A percentile compares a stretch with the other conserved stretches of the same genome.
Evolutionary conservation across 495 filamentous ascomycete genomes (phyloP).

Genomic region (Aspergillus olivimuriae): DNA sequence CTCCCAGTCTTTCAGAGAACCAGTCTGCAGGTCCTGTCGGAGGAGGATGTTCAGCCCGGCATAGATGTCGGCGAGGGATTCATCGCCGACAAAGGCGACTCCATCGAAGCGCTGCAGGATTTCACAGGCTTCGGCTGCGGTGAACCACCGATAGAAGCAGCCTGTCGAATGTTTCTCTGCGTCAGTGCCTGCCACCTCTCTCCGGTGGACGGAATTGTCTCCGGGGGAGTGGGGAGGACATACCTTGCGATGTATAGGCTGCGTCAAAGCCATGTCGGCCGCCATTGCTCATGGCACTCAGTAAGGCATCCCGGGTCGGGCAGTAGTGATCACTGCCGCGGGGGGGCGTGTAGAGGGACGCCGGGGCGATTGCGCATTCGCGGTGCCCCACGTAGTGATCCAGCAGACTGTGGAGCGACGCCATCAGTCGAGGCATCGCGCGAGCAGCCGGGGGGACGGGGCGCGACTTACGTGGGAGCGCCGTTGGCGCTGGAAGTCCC

Average conservation of each 20-base stretch:
- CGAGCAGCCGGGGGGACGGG: neutral
- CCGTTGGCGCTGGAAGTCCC: slow-evolving; percentile 6
- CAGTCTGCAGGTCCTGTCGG: slow-evolving; percentile 34
- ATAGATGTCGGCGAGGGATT: slow-evolving; percentile 37
- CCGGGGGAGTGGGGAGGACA: too few relatives aligned
- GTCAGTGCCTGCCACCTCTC: too few relatives aligned
- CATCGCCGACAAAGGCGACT: slow-evolving; percentile 41
- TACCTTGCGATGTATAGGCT: slow-evolving; percentile 36
- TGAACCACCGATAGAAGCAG: slow-evolving; percentile 45
- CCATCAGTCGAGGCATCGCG: slow-evolving; percentile 14
- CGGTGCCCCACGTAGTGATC: slow-evolving; percentile 36
- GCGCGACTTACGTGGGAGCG: slow-evolving; percentile 1
- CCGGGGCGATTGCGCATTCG: slow-evolving; percentile 39
- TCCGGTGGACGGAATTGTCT: too few relatives aligned
- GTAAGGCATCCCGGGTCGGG: slow-evolving; percentile 28
- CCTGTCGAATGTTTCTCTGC: too few relatives aligned
- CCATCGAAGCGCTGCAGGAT: slow-evolving; percentile 43
- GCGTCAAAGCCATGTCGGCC: slow-evolving; percentile 42
- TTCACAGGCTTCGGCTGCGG: slow-evolving; percentile 40
- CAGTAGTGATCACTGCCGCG: slow-evolving; percentile 23
- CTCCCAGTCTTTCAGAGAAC: slow-evolving; percentile 38
- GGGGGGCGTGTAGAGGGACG: slow-evolving; percentile 36
- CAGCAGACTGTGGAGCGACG: slow-evolving; percentile 29
- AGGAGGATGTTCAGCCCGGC: slow-evolving; percentile 45
- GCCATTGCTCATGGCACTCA: slow-evolving; percentile 41